Base-by-base conservation (phyloP, 371 early-diverging fungal genomes). In the Mortierella sp. region DNA sequence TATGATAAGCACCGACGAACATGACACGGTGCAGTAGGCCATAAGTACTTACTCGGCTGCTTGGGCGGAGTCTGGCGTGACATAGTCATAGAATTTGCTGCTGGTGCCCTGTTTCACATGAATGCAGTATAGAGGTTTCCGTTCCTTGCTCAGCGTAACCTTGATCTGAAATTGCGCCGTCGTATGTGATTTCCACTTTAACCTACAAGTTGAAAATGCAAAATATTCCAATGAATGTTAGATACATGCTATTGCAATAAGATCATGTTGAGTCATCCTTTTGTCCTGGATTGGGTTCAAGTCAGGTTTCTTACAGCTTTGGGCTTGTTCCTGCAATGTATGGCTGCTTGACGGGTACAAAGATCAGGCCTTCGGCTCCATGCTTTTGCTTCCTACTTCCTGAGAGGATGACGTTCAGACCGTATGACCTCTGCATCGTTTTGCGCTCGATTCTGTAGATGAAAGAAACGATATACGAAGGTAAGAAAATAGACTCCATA, bases 181-280 rank as follows among this genome's bases (percentile, higher is more conserved):
- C 76, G 94, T 95, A 55, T 93, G 88, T 14, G 97, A 96, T 82
- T 97, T 97, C 98, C 98, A 98, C 81, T 97, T 97, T 16, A 97
- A 82, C 74, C 95, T 95, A 87, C 6, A 22, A 19, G 48, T 31
- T 2, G 24, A 2, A 24, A 39, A 50, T 14, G 43, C 1, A 14
- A 7, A 16, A 26, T n/a, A 40, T 29, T 2, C 4, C 52, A 58
- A 58, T 6, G 8, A 6, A 22, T 2, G 37, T 58, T 37, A 58
- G 61, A 8, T 1, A 7, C 0, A 8, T 19, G 31, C 34, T 5
- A 6, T 19, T 8, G 61, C 2, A 31, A 31, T 19, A 2, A 8
- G 19, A 13, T 24, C n/a, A 64, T 2, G 58, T 13, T 4, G 37
- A 26, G 10, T 2, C 19, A 9, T 26, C 65, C 29, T 13, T n/a